Conservation (phyloP, 805 yeast genomes). For the Yarrowia deformans region DNA sequence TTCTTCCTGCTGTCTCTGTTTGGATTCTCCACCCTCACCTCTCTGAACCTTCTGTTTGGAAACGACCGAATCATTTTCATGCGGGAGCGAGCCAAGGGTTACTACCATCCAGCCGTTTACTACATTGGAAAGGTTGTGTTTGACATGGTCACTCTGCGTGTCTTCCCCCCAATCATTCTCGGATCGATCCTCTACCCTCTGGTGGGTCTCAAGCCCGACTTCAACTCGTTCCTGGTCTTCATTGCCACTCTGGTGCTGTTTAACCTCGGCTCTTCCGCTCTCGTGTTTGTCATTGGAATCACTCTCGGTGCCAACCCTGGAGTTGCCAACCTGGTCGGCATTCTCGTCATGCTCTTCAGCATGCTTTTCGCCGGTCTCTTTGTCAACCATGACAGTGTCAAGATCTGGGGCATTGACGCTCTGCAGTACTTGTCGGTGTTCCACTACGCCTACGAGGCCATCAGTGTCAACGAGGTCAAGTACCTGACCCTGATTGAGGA, state of each 20-base stretch:
- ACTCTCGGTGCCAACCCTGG: conserved; percentile 80
- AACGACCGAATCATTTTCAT: conserved; percentile 87
- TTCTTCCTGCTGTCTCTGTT: conserved; percentile 89
- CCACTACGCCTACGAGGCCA: conserved; percentile 95
- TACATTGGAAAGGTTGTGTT: conserved; percentile 84
- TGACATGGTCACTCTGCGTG: conserved; percentile 89
- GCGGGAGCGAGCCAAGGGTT: conserved; percentile 93
- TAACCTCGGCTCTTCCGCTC: conserved; percentile 84
- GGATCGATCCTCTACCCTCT: conserved; percentile 85
- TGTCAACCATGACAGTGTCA: conserved; percentile 77
- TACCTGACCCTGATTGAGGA: conserved; percentile 82
- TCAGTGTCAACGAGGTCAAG: conserved; percentile 90
- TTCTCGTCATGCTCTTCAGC: conserved; percentile 81
- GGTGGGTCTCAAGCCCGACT: conserved; percentile 83
- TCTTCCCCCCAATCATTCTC: conserved; percentile 88
- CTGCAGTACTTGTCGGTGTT: conserved; percentile 86
- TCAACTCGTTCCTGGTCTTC: conserved; percentile 74
- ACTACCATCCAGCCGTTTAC: conserved; percentile 86
- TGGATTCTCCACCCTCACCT: conserved; percentile 93
- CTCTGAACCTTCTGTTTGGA: conserved; percentile 82
- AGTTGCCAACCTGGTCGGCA: conserved; percentile 89
- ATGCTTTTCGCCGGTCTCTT: conserved; percentile 92
- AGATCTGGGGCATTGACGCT: conserved; percentile 58
- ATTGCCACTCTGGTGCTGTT: conserved; percentile 75
- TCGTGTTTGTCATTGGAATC: conserved; percentile 87